Evolutionary conservation across 2,329 filamentous ascomycete species (phyloP), one percentile per base, ranked within the genome.

Genomic region (Gyromitra esculenta): DNA sequence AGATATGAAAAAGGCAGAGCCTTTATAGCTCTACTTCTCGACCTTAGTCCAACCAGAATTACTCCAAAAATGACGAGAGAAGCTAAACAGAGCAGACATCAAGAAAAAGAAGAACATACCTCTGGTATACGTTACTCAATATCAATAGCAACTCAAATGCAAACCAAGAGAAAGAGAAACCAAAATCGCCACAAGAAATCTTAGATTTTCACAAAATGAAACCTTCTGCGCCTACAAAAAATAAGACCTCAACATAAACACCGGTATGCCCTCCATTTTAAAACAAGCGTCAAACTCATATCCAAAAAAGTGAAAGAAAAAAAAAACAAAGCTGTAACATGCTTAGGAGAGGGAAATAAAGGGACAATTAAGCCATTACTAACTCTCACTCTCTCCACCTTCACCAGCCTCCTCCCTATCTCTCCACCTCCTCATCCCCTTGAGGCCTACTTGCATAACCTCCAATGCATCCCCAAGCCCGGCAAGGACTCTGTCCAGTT

Each of bases 391-490:
- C 45, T 66, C 75, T 25, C 41, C 73, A 6, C 63, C 56, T 18
- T 66, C 74, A 5, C 66, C 48, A 50, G 43, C 56, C 66, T 68
- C 68, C 48, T 78, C 75, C 21, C 43, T 60, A 56, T 75, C 64
- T 18, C 77, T 76, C 71, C 71, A 70, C 15, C 62, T 68, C 7
- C 66, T 69, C 56, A 79, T 77, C 35, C 68, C 73, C 66, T 77
- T 78, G 48, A 79, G 63, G 18, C 76, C 78, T 1, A 79, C 77
- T 39, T 77, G 76, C 75, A 79, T 77, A 41, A 79, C 78, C 66
- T 79, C 78, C 66, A 79, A 60, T 13, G 77, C 75, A 56, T 79
- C 75, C 8, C 78, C 76, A 7, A 79, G 25, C 5, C 78, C 78
- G 7, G 72, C 75, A 41, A 79, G 37, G 11, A 79, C 73, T 15